Evolutionary conservation across 1,284 basidiomycete species (phyloP), one percentile per base, ranked within the genome.

Genomic region (Vanrija sp.): DNA sequence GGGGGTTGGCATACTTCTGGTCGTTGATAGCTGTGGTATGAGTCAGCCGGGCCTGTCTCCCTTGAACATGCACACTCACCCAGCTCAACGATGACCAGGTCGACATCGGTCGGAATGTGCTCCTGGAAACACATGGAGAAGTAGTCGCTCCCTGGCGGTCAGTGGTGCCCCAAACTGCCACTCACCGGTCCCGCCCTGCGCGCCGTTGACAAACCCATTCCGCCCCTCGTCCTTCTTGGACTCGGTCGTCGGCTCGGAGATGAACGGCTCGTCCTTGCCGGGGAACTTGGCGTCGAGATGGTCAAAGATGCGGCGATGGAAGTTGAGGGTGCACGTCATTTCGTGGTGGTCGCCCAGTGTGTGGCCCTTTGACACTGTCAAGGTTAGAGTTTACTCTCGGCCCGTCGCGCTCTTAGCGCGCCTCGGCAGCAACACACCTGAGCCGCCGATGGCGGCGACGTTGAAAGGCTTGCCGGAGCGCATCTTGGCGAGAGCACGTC

Each of bases 251-350:
- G 24, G 18, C 31, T 35, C 22, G 6, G 41, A 22, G 10, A 6
- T 23, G 20, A 25, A 31, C 41, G 22, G 24, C 20, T n/a, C 36
- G 31, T 14, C 31, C 31, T 31, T 31, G 31, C 31, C 54, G 9
- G 71, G 73, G 54, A 69, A 75, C 2, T 60, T 56, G 9, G 15
- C 37, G 53, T 72, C 60, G 35, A 75, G 59, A 44, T 70, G 62
- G n/a, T 69, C 60, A 47, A 73, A 75, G 14, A 73, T 49, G 15
- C 63, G 60, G 3, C 60, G 45, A 54, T 73, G 65, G 49, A 75
- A 57, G 53, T 69, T 71, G 18, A 64, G 53, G n/a, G 58, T 53
- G 31, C 31, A 31, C 31, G 31, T 31, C 31, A 14, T 14, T 14
- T 31, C 31, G 31, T 4, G 31, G 31, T 9, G 12, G 10, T 31